Conservation (phyloP, 306 rosid genomes). For the Rubus idaeus region DNA sequence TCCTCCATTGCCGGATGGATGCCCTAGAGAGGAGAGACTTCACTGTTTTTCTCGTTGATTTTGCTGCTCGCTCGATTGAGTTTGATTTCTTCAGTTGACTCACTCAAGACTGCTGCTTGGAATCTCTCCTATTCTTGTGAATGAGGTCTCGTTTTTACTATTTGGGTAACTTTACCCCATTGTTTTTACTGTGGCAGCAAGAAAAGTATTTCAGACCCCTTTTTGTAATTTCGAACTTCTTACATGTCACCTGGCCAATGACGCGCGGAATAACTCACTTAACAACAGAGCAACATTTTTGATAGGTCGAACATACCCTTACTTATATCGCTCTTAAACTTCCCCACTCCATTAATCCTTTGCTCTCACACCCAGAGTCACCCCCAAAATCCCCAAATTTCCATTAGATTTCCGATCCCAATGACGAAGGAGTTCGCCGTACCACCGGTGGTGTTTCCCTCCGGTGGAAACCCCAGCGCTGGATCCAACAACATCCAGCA, state of each 20-base stretch:
- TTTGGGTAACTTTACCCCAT: too few relatives aligned
- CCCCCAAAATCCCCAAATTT: background rate
- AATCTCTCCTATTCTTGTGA: background rate
- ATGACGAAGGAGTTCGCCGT: slow-evolving; percentile 69
- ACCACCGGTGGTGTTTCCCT: slow-evolving; percentile 86
- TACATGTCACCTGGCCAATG: slow-evolving; percentile 6
- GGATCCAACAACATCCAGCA: slow-evolving; percentile 52
- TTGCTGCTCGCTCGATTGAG: background rate
- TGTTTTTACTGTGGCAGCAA: background rate
- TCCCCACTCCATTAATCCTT: background rate
- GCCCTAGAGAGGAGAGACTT: background rate
- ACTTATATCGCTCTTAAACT: background rate
- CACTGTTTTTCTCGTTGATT: background rate
- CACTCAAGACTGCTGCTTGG: background rate
- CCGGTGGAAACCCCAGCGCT: slow-evolving; percentile 59
- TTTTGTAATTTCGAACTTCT: background rate
- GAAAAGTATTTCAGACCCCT: background rate
- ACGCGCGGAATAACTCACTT: background rate
- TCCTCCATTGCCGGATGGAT: slow-evolving; percentile 45
- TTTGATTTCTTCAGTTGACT: background rate
- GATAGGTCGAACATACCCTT: slow-evolving; percentile 4
- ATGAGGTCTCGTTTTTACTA: too few relatives aligned
- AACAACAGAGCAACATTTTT: fast-evolving
- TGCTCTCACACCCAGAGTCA: too few relatives aligned
- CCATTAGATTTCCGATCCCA: background rate